A percentile compares a stretch with the other conserved stretches of the same genome.
Evolutionary conservation across 805 yeast species (phyloP).

Genomic region (Ogataea glucozyma): DNA sequence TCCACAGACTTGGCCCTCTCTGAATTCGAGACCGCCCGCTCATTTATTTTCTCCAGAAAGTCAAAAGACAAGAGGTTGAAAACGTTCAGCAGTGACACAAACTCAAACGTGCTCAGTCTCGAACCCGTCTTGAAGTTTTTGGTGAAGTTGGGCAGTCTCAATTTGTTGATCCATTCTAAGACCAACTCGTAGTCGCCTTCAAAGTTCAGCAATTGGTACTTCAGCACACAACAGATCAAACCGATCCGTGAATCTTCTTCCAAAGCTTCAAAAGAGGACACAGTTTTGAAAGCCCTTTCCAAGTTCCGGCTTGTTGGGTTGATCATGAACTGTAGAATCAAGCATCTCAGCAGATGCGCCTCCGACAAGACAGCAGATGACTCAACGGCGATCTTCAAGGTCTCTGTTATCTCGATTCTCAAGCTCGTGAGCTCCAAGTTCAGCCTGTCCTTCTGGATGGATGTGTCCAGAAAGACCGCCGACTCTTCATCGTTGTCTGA

Average conservation of each 20-base stretch:
- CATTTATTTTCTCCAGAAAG: constrained; percentile 17
- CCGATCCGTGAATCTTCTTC: constrained; percentile 22
- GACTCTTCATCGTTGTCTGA: constrained; percentile 6
- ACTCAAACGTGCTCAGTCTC: constrained; percentile 27
- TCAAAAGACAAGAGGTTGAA: constrained; percentile 21
- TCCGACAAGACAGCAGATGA: constrained; percentile 13
- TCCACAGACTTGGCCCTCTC: neutral
- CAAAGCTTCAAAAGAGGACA: constrained; percentile 6
- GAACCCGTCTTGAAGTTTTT: constrained; percentile 22
- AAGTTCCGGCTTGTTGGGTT: constrained; percentile 23
- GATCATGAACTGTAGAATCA: constrained; percentile 22
- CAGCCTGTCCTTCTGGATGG: constrained; percentile 15
- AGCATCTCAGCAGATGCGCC: constrained; percentile 11
- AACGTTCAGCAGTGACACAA: constrained; percentile 29
- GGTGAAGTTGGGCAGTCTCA: constrained; percentile 28
- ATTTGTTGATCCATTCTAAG: constrained; percentile 26
- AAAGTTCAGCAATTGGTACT: constrained; percentile 25
- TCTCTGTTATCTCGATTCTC: constrained; percentile 16
- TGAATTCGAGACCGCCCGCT: neutral
- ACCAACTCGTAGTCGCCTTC: constrained; percentile 17
- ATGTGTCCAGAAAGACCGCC: constrained; percentile 3
- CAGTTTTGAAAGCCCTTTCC: constrained; percentile 17
- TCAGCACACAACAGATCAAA: constrained; percentile 28
- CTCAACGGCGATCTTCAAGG: constrained; percentile 11
- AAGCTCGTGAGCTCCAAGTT: constrained; percentile 14